Conservation (phyloP, 2,329 filamentous ascomycete species). For the Epichloe bromicola region DNA sequence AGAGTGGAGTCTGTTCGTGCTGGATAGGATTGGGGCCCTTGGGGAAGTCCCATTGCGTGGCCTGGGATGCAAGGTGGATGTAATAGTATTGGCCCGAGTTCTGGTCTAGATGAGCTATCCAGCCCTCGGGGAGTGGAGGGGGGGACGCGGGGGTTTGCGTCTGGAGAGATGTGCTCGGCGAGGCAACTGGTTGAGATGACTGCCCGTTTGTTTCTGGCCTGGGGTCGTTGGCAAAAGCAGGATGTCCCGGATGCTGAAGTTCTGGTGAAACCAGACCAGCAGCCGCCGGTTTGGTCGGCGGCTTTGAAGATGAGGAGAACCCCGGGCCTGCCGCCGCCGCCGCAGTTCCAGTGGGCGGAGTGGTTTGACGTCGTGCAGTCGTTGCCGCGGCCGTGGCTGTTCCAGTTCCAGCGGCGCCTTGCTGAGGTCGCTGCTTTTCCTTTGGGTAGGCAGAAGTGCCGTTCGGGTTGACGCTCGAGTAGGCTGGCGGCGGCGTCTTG, state of each 20-base stretch:
- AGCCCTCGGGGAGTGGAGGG: conserved; percentile 88
- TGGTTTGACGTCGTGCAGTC: conserved; percentile 5
- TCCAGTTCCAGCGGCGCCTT: conserved; percentile 7
- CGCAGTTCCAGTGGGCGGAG: neutral
- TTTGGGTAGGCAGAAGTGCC: conserved; percentile 53
- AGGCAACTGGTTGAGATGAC: conserved; percentile 27
- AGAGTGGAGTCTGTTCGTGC: conserved; percentile 69
- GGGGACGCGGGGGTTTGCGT: conserved; percentile 61
- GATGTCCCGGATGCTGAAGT: conserved; percentile 55
- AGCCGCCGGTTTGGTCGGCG: conserved; percentile 5
- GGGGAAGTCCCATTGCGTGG: conserved; percentile 97
- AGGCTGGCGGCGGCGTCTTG: conserved; percentile 86
- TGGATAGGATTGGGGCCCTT: conserved; percentile 87
- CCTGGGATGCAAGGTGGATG: conserved; percentile 87
- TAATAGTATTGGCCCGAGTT: conserved; percentile 98
- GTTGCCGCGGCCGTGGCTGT: conserved; percentile 11
- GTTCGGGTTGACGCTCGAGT: conserved; percentile 59
- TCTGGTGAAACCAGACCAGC: conserved; percentile 31
- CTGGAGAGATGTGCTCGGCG: conserved; percentile 24
- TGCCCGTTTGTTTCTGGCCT: conserved; percentile 41
- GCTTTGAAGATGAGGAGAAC: neutral
- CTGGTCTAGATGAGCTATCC: conserved; percentile 93
- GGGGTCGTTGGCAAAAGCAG: conserved; percentile 80
- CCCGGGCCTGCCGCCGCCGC: neutral
- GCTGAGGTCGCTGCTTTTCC: conserved; percentile 55